Percentiles rank a stretch among this genome's conserved stretches.
Evolutionary conservation across 495 filamentous ascomycete genomes (phyloP).

Genomic region (Pyrenopolyporus hunteri): DNA sequence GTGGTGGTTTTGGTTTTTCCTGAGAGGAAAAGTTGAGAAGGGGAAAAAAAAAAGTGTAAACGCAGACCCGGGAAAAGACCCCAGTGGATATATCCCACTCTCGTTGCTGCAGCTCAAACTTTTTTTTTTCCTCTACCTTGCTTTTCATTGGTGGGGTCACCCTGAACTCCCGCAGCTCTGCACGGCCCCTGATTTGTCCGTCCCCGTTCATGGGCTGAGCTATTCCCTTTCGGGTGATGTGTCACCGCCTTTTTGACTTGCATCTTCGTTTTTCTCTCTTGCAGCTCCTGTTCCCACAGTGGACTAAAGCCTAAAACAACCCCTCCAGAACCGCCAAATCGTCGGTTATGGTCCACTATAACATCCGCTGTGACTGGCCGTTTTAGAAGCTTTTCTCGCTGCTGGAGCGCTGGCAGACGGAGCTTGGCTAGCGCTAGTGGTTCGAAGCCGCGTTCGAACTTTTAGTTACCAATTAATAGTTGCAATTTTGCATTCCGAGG

Average conservation of each 20-base stretch:
- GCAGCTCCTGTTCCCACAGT: too few relatives aligned
- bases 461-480: too few relatives aligned
- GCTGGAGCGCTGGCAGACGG: constrained; percentile 5
- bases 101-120: constrained; percentile 13
- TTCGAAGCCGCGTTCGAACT: constrained; percentile 5
- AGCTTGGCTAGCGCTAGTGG: constrained; percentile 17
- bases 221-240: constrained; percentile 13
- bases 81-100: constrained; percentile 26
- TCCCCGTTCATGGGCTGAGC: constrained; percentile 9
- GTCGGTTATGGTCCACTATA: constrained; percentile 23
- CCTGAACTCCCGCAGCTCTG: constrained; percentile 23
- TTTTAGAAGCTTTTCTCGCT: constrained; percentile 6
- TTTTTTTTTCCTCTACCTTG: constrained; percentile 40
- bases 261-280: constrained; percentile 24
- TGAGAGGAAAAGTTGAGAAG: constrained; percentile 41
- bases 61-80: constrained; percentile 44
- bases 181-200: constrained; percentile 29
- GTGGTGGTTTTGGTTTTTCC: constrained; percentile 45
- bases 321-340: constrained; percentile 25
- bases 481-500: too few relatives aligned
- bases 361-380: constrained; percentile 5
- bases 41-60: constrained; percentile 45
- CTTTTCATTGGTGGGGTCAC: constrained; percentile 40
- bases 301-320: constrained; percentile 32
- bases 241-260: constrained; percentile 44